Conservation (phyloP, 176 grass and related monocot species). For the Puya raimondii region DNA sequence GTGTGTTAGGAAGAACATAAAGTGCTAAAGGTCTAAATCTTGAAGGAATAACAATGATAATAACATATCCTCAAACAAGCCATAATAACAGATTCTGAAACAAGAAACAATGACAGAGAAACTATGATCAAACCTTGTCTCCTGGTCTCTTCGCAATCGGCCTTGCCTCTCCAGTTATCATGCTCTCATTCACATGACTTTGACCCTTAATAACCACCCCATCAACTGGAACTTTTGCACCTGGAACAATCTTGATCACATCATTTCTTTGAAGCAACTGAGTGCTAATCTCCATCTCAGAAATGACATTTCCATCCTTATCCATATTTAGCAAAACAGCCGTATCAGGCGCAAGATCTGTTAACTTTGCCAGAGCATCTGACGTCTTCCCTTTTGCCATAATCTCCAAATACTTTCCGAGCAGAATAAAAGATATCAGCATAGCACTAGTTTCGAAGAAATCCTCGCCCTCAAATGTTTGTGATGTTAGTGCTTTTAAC, state of each 20-base stretch:
- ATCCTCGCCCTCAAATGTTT: conserved; percentile 80
- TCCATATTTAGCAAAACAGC: conserved; percentile 64
- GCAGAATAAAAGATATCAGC: conserved; percentile 96
- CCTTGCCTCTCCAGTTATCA: conserved; percentile 97
- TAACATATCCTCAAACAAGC: too few species aligned
- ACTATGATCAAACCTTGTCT: conserved; percentile 54
- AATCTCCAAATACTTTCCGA: conserved; percentile 93
- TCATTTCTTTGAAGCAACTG: conserved; percentile 97
- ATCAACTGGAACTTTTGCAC: conserved; percentile 94
- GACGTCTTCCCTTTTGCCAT: conserved; percentile 92
- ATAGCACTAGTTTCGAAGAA: conserved; percentile 99
- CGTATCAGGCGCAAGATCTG: conserved; percentile 92
- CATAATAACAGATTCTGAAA: conserved; percentile 24
- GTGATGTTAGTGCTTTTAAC: conserved; percentile 61
- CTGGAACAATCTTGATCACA: conserved; percentile 96
- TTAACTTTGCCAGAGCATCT: conserved; percentile 88
- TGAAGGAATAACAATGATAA: too few species aligned
- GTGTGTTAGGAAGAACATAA: too few species aligned
- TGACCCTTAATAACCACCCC: conserved; percentile 83
- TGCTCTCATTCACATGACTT: conserved; percentile 99
- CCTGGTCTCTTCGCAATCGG: conserved; percentile 85
- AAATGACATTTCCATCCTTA: conserved; percentile 67
- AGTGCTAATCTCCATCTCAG: conserved; percentile 78
- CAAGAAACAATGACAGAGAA: conserved; percentile 2
- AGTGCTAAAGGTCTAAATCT: too few species aligned